A percentile compares a stretch with the other conserved stretches of the same genome.
Conservation (phyloP, 176 grass and related monocot species). For the Typha latifolia region DNA sequence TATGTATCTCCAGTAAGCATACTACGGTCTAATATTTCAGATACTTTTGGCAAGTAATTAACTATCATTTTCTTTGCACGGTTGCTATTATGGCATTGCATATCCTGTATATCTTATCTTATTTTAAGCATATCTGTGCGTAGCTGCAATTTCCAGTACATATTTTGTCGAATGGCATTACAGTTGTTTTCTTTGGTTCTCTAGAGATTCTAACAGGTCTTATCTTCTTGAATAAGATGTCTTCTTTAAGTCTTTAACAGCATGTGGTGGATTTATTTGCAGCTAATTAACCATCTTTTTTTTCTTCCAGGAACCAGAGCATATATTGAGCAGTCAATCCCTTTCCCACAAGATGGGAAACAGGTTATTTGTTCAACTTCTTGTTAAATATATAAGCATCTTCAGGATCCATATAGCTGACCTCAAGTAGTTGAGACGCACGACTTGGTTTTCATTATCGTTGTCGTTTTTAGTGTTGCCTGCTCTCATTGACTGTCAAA, state of each 20-base stretch:
- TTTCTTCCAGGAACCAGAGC: slow-evolving; percentile 54
- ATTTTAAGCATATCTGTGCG: neutral
- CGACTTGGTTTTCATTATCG: too few relatives aligned
- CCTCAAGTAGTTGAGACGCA: neutral
- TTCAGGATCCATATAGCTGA: neutral
- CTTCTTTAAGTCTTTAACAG: neutral
- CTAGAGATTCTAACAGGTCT: neutral
- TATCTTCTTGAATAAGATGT: neutral
- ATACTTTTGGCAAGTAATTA: too few relatives aligned
- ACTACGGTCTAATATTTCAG: too few relatives aligned
- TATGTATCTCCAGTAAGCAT: too few relatives aligned
- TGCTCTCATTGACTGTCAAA: too few relatives aligned
- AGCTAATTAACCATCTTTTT: slow-evolving; percentile 3
- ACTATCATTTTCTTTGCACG: neutral
- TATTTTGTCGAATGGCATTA: neutral
- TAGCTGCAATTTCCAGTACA: neutral
- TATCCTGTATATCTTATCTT: neutral
- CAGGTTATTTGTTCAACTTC: slow-evolving; percentile 28
- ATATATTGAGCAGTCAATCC: slow-evolving; percentile 87
- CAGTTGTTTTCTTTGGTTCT: neutral
- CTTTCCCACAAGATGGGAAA: slow-evolving; percentile 84
- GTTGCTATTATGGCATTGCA: neutral
- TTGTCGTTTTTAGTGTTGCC: too few relatives aligned
- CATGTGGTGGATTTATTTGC: neutral
- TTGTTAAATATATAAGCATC: neutral